phyloP scores from a whole-genome alignment of 2,329 filamentous ascomycete genomes.

The Drechmeria coniospora region DNA sequence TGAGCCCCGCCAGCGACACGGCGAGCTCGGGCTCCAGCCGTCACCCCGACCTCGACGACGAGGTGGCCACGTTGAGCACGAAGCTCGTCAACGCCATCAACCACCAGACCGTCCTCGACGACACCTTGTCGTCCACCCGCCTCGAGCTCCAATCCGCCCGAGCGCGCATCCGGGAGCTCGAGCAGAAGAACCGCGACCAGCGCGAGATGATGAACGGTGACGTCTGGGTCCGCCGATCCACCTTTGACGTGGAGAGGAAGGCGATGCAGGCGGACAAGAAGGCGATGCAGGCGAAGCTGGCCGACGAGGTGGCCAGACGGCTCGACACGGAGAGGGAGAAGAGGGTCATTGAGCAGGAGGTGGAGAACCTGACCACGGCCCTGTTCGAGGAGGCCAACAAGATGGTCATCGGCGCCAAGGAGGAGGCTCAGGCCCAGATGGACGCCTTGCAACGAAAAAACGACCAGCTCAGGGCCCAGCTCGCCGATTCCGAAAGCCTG shows the following conservation, averaged over 20 bases:
- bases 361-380: slow-evolving; percentile 78
- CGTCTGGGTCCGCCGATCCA: slow-evolving; percentile 58
- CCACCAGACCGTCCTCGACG: slow-evolving; percentile 82
- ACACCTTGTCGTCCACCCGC: slow-evolving; percentile 66
- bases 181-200: slow-evolving; percentile 48
- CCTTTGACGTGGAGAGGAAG: slow-evolving; percentile 57
- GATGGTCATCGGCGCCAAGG: slow-evolving; percentile 84
- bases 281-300: slow-evolving; percentile 39
- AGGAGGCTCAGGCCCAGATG: slow-evolving; percentile 73
- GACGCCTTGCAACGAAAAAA: slow-evolving; percentile 71
- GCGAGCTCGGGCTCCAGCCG: slow-evolving; percentile 19
- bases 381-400: slow-evolving; percentile 98
- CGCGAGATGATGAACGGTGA: slow-evolving; percentile 59
- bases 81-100: slow-evolving; percentile 98
- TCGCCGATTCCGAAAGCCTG: slow-evolving; percentile 73
- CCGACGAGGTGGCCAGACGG: slow-evolving; percentile 52
- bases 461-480: slow-evolving; percentile 70
- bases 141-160: slow-evolving; percentile 66
- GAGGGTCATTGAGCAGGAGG: slow-evolving; percentile 77
- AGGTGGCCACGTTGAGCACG: slow-evolving; percentile 81
- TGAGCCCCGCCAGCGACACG: slow-evolving; percentile 27
- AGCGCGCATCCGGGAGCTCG: slow-evolving; percentile 51
- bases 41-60: slow-evolving; percentile 45
- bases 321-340: slow-evolving; percentile 59
- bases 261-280: slow-evolving; percentile 44